These are phyloP conservation scores for Petunia axillaris DNA, from an alignment of 257 asterid species.

Conservation along the genomic window DNA sequence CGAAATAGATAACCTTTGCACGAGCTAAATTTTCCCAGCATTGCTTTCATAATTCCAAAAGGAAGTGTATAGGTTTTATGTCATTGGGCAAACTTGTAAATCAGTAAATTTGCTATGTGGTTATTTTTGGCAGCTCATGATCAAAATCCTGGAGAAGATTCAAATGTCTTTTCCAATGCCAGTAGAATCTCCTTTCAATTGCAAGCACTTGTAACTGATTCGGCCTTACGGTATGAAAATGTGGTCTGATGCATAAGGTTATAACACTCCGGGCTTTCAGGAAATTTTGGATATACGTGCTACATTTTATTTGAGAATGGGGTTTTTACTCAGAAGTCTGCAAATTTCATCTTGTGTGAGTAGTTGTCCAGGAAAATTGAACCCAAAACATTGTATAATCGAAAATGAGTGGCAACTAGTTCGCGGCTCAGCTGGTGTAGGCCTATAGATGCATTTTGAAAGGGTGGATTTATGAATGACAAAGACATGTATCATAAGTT, in stretches of 20 bases:
- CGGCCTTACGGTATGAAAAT: conserved; percentile 1
- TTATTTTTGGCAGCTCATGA: conserved; percentile 11
- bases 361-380: not conserved
- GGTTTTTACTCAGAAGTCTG: not conserved
- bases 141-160: conserved; percentile 15
- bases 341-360: not conserved
- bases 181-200: not conserved
- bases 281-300: not conserved
- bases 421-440: conserved; percentile 5
- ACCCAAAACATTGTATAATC: not conserved
- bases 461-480: not conserved
- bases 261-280: not conserved
- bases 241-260: conserved; percentile 15
- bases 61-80: not conserved
- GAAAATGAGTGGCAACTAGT: not conserved
- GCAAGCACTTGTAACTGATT: conserved; percentile 1
- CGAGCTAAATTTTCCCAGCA: not conserved
- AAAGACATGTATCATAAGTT: not conserved
- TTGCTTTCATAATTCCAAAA: not conserved
- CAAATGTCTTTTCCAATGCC: not conserved
- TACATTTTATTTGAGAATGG: not conserved
- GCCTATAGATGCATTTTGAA: not conserved
- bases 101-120: not conserved
- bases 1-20: not conserved
- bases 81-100: not conserved